A percentile compares a stretch with the other conserved stretches of the same genome.
phyloP scores from a whole-genome alignment of 371 early-diverging fungal species.

The Rhizopus arrhizus region DNA sequence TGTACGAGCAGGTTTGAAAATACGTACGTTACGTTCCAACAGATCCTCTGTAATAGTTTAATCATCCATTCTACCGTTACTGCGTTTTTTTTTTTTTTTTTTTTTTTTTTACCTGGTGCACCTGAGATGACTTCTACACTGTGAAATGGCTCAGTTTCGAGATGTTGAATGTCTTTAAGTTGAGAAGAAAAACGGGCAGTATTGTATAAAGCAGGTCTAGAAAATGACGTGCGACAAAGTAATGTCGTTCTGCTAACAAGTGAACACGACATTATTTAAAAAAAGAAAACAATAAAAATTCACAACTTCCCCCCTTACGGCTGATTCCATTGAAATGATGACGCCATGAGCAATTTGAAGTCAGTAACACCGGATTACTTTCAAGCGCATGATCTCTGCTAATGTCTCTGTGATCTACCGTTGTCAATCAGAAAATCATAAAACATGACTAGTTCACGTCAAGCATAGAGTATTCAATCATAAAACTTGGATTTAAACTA shows the following conservation, averaged over 20 bases:
- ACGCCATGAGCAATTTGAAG: too few relatives aligned
- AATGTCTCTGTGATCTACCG: too few relatives aligned
- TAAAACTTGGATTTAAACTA: too few relatives aligned
- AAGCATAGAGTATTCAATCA: too few relatives aligned
- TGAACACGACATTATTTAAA: slow-evolving; percentile 26
- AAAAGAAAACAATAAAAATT: too few relatives aligned
- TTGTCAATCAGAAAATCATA: too few relatives aligned
- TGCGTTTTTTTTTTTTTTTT: background rate
- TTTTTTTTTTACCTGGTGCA: slow-evolving; percentile 46
- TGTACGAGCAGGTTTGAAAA: slow-evolving; percentile 82
- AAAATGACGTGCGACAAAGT: slow-evolving; percentile 25
- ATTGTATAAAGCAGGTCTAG: slow-evolving; percentile 27
- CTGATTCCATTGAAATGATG: too few relatives aligned
- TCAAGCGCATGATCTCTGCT: too few relatives aligned
- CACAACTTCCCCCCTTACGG: too few relatives aligned
- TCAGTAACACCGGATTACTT: too few relatives aligned
- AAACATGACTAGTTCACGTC: too few relatives aligned
- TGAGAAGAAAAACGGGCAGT: slow-evolving; percentile 27
- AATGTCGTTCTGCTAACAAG: slow-evolving; percentile 33
- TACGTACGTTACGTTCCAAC: slow-evolving; percentile 76
- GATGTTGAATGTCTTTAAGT: slow-evolving; percentile 35
- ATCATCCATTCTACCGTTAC: background rate
- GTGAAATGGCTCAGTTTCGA: slow-evolving; percentile 28
- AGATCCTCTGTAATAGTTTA: slow-evolving; percentile 43
- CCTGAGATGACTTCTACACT: slow-evolving; percentile 49